Evolutionary conservation across 2,329 filamentous ascomycete genomes (phyloP).

Genomic region (Thielaviopsis euricoi): DNA sequence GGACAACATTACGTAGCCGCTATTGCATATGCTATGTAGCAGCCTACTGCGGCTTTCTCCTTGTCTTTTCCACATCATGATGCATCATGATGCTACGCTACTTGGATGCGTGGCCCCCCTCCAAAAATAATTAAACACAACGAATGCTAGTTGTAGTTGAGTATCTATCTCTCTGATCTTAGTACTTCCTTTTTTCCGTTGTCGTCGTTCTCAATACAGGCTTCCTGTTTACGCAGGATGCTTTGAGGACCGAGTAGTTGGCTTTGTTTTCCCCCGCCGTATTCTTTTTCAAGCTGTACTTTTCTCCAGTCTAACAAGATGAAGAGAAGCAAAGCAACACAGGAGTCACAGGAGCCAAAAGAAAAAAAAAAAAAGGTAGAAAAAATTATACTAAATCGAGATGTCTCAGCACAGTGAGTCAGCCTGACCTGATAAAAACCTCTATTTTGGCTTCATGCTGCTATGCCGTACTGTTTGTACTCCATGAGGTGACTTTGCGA

Average conservation of each 20-base stretch:
- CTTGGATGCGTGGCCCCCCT: too few species aligned
- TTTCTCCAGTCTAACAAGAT: not conserved
- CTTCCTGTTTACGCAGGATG: too few species aligned
- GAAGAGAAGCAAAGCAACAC: not conserved
- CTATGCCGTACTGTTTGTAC: not conserved
- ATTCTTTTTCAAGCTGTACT: not conserved
- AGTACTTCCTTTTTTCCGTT: not conserved
- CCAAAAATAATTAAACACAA: too few species aligned
- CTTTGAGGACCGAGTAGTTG: too few species aligned
- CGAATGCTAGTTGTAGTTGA: not conserved
- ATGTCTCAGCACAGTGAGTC: not conserved
- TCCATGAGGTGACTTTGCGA: not conserved
- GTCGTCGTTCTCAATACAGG: too few species aligned
- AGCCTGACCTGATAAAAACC: not conserved
- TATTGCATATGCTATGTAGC: too few species aligned
- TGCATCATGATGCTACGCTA: too few species aligned
- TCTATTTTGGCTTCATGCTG: not conserved
- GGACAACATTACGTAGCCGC: too few species aligned
- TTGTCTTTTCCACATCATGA: too few species aligned
- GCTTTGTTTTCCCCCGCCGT: not conserved
- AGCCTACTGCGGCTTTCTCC: too few species aligned
- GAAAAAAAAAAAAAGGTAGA: not conserved
- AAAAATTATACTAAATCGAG: too few species aligned
- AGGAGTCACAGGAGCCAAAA: not conserved
- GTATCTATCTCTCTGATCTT: too few species aligned